phyloP scores from a whole-genome alignment of 805 yeast genomes.

The Naumovozyma baii region DNA sequence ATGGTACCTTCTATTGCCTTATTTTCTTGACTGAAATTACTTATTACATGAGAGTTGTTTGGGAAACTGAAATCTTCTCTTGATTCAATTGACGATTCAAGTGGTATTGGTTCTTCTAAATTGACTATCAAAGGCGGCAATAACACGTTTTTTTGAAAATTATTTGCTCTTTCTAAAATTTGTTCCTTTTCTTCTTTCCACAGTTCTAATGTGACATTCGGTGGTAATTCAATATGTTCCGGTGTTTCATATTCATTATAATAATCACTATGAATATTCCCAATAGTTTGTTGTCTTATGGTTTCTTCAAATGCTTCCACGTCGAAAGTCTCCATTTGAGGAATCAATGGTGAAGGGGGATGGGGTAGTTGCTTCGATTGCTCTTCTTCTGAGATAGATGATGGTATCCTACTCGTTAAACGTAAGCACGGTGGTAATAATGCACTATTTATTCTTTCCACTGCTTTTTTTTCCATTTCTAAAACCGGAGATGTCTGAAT shows the following conservation, averaged over 20 bases:
- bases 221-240: slow-evolving; percentile 9
- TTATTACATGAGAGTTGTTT: not conserved
- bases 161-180: slow-evolving; percentile 11
- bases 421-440: slow-evolving; percentile 24
- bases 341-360: slow-evolving; percentile 3
- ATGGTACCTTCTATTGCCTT: slow-evolving; percentile 15
- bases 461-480: slow-evolving; percentile 21
- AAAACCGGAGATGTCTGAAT: slow-evolving; percentile 8
- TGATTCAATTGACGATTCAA: not conserved
- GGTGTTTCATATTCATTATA: not conserved
- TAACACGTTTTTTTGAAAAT: slow-evolving; percentile 9
- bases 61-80: slow-evolving; percentile 2
- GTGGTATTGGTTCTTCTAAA: slow-evolving; percentile 1
- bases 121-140: slow-evolving; percentile 13
- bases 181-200: slow-evolving; percentile 18
- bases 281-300: slow-evolving; percentile 8
- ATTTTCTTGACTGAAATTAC: not conserved
- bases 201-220: slow-evolving; percentile 15
- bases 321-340: slow-evolving; percentile 2
- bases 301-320: slow-evolving; percentile 13
- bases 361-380: not conserved
- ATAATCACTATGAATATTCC: slow-evolving; percentile 6
- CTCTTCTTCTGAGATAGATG: not conserved
- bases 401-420: not conserved
- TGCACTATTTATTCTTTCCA: slow-evolving; percentile 25